phyloP scores from a whole-genome alignment of 345 rosid species.

The Citrus reticulata region DNA sequence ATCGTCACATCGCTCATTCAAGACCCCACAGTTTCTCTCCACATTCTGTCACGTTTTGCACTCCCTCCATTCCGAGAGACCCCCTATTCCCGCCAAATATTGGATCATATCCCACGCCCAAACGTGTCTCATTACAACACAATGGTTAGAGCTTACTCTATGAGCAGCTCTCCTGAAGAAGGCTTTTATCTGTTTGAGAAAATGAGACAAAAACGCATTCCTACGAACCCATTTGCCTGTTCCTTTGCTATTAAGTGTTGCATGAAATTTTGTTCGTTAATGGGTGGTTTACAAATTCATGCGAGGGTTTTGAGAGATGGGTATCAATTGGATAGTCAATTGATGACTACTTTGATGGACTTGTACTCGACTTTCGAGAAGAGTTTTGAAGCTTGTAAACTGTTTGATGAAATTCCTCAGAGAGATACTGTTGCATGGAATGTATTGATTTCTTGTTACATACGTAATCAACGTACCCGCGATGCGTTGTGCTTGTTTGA shows the following conservation, averaged over 20 bases:
- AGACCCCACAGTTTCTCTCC: conserved; percentile 44
- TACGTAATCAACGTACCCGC: conserved; percentile 52
- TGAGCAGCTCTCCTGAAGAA: conserved; percentile 41
- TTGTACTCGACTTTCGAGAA: conserved; percentile 39
- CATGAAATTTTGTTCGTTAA: conserved; percentile 28
- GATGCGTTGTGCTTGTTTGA: conserved; percentile 68
- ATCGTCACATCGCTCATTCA: conserved; percentile 42
- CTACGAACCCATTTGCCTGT: conserved; percentile 45
- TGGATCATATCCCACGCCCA: conserved; percentile 47
- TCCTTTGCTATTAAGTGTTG: conserved; percentile 66
- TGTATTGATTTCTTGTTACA: conserved; percentile 65
- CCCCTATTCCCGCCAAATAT: conserved; percentile 42
- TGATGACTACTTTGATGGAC: conserved; percentile 66
- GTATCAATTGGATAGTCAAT: conserved; percentile 52
- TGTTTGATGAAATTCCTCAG: conserved; percentile 66
- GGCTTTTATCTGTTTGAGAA: conserved; percentile 47
- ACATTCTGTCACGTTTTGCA: conserved; percentile 51
- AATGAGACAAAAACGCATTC: conserved; percentile 35
- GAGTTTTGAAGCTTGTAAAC: conserved; percentile 39
- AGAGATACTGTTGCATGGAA: conserved; percentile 75
- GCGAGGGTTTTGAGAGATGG: conserved; percentile 60
- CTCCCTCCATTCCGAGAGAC: conserved; percentile 34
- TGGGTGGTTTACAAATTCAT: conserved; percentile 65
- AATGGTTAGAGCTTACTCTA: conserved; percentile 64
- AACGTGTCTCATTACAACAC: conserved; percentile 54